Evolutionary conservation across 176 grass and related monocot species (phyloP), one percentile per base, ranked within the genome.

Genomic region (Rhynchospora tenuis): DNA sequence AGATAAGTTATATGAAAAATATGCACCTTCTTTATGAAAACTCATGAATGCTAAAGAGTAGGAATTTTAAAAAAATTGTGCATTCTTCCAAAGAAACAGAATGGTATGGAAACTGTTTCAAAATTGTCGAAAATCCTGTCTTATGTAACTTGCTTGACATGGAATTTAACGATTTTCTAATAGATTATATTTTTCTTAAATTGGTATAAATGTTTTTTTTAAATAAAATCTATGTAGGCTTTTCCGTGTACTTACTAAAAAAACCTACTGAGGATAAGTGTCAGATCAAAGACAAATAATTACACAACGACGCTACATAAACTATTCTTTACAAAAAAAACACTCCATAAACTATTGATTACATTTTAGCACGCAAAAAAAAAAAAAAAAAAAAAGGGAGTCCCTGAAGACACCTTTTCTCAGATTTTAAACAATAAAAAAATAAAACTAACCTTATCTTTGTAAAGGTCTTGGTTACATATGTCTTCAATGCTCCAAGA

Each of bases 401-500:
- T 68, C 59, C n/a, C n/a, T n/a, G 50, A 73, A 73, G 48, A 84
- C 79, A 76, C 26, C 23, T 23, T 9, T 83, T 43, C 48, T 50
- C 26, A 57, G 10, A 17, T 81, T 4, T 13, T 50, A 14, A 61
- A 14, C 19, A 2, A 15, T 15, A 20, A 20, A 29, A 58, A 76
- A 56, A 19, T 9, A 29, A 38, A 20, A 33, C 17, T 26, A 85
- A 89, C 92, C 92, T 91, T 2, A 2, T 45, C 78, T 57, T 55
- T 87, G 87, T 45, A 86, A 73, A 89, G 68, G 29, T 81, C 64
- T 48, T 77, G 64, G 82, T 91, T 51, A 57, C 73, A 50, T 76
- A 91, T 72, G 1, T 91, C 68, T 38, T 48, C 54, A 76, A 94
- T 24, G 0, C 64, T 63, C 89, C 92, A 94, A 78, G 89, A 90